Percentiles rank a stretch among this genome's conserved stretches.
Conservation (phyloP, 1,284 basidiomycete species). For the Ganoderma lingzhi region DNA sequence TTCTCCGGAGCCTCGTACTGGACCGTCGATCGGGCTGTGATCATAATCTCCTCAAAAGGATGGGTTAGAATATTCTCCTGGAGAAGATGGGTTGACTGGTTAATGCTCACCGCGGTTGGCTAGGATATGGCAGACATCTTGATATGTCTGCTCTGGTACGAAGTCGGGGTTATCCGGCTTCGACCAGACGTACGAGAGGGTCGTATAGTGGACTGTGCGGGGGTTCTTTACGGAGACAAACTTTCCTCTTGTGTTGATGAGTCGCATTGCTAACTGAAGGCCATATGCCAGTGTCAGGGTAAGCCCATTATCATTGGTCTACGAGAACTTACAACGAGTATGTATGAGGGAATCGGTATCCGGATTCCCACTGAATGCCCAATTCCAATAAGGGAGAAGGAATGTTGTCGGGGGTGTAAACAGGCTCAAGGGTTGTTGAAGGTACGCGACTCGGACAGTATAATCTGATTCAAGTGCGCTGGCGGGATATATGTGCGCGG, state of each 20-base stretch:
- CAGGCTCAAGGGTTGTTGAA: neutral
- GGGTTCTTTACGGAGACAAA: slow-evolving; percentile 7
- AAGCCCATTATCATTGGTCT: neutral
- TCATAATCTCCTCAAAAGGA: too few relatives aligned
- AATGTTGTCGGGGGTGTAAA: neutral
- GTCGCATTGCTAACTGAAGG: slow-evolving; percentile 5
- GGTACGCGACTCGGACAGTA: too few relatives aligned
- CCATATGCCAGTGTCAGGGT: neutral
- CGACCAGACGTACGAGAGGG: slow-evolving; percentile 16
- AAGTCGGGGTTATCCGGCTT: neutral
- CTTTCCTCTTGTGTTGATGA: slow-evolving; percentile 4
- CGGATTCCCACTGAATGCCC: too few relatives aligned
- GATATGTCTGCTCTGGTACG: slow-evolving; percentile 9
- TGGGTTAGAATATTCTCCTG: neutral
- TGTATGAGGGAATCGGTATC: neutral
- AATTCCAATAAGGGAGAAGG: neutral
- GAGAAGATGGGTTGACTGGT: neutral
- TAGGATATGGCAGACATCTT: slow-evolving; percentile 1
- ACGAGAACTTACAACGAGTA: neutral
- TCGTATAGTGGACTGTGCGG: slow-evolving; percentile 9
- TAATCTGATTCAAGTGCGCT: too few relatives aligned
- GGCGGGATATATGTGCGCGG: too few relatives aligned
- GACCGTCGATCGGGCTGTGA: neutral
- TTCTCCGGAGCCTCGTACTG: neutral
- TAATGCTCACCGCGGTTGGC: neutral